Conservation (phyloP, 1,284 basidiomycete species). For the Leccinum brunneo-olivaceum region DNA sequence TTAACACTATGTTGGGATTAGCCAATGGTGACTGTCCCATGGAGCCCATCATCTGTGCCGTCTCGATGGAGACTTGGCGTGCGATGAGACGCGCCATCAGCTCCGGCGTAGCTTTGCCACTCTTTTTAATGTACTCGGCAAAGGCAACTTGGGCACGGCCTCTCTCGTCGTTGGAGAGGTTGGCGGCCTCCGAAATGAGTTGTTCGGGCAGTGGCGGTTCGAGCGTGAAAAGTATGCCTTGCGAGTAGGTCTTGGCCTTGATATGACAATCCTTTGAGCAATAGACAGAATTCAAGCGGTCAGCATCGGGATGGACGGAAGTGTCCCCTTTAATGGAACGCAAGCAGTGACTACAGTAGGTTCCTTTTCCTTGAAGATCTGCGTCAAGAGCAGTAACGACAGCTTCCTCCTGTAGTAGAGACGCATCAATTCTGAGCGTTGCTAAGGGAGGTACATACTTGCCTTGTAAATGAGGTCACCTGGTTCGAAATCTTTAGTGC, state of each 20-base stretch:
- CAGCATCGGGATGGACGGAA: slow-evolving; percentile 40
- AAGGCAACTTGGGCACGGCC: slow-evolving; percentile 54
- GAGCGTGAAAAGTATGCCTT: slow-evolving; percentile 63
- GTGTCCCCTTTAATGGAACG: slow-evolving; percentile 42
- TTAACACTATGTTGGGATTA: slow-evolving; percentile 38
- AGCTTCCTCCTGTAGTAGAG: slow-evolving; percentile 53
- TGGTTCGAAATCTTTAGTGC: slow-evolving; percentile 57
- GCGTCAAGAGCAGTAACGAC: slow-evolving; percentile 61
- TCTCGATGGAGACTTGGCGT: slow-evolving; percentile 62
- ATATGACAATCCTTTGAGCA: slow-evolving; percentile 65
- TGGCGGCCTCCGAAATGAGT: slow-evolving; percentile 34
- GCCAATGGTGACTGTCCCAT: slow-evolving; percentile 22
- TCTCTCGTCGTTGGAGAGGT: slow-evolving; percentile 38
- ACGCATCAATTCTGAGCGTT: background rate
- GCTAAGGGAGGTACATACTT: slow-evolving; percentile 9
- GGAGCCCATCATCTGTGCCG: slow-evolving; percentile 43
- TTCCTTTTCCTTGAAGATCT: slow-evolving; percentile 60
- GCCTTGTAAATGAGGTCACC: slow-evolving; percentile 76
- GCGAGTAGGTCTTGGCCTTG: slow-evolving; percentile 50
- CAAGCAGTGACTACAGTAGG: slow-evolving; percentile 68
- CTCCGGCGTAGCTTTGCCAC: slow-evolving; percentile 41
- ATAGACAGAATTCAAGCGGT: slow-evolving; percentile 54
- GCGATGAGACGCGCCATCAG: slow-evolving; percentile 67
- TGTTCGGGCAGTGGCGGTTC: slow-evolving; percentile 55
- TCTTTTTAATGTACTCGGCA: slow-evolving; percentile 45